These are phyloP conservation scores for Luffa aegyptiaca DNA, from an alignment of 306 rosid species.

Conservation along the genomic window DNA sequence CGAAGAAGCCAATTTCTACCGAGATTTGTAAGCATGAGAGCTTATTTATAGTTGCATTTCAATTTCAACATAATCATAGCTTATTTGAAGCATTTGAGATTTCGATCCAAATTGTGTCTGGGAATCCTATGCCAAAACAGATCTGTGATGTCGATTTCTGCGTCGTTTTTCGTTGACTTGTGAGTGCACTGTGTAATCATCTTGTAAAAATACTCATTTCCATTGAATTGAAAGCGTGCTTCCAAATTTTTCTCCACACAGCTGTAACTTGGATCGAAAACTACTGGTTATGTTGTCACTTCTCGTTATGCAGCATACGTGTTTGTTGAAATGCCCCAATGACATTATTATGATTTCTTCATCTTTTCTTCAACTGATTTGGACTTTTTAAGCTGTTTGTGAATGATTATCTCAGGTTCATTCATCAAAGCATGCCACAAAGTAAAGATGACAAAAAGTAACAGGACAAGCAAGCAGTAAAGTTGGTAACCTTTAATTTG, in stretches of 20 bases:
- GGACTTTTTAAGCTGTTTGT: neutral
- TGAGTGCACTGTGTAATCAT: neutral
- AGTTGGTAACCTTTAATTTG: neutral
- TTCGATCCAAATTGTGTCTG: neutral
- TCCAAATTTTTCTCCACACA: neutral
- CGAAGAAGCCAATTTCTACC: neutral
- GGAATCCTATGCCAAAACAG: constrained; percentile 4
- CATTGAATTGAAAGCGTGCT: neutral
- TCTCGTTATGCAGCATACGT: neutral
- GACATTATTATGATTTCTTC: neutral
- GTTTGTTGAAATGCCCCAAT: neutral
- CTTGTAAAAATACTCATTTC: neutral
- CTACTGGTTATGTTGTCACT: neutral
- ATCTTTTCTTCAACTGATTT: neutral
- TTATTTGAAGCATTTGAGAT: constrained; percentile 3
- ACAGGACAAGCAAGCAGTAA: neutral
- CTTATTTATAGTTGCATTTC: neutral
- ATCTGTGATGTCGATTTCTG: constrained; percentile 1
- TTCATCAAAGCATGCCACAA: neutral
- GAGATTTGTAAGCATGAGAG: neutral
- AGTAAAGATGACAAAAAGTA: neutral
- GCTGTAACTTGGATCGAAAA: neutral
- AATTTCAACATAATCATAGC: neutral
- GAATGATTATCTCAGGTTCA: neutral
- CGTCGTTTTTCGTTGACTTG: constrained; percentile 7